Evolutionary conservation across 2,329 filamentous ascomycete genomes (phyloP).

Genomic region (Talaromyces sp.): DNA sequence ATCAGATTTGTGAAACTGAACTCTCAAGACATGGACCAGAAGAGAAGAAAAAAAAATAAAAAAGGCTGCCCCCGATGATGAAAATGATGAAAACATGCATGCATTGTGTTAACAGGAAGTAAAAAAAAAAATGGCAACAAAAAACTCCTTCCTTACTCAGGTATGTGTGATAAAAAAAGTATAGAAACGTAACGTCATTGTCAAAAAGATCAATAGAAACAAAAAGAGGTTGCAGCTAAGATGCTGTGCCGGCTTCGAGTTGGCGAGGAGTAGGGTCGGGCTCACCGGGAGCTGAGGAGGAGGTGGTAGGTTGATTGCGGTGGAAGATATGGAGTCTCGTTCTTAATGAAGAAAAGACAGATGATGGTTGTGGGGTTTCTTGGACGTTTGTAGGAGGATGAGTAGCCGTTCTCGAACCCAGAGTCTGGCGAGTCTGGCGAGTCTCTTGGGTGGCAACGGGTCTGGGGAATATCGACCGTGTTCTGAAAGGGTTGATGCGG

Average conservation of each 20-base stretch:
- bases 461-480: conserved; percentile 32
- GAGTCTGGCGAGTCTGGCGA: neutral
- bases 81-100: neutral
- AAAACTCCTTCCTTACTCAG: neutral
- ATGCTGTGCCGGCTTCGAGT: conserved; percentile 16
- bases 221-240: neutral
- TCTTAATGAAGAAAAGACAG: neutral
- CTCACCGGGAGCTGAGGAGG: neutral
- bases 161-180: neutral
- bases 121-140: neutral
- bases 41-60: neutral
- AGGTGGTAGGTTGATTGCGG: neutral
- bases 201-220: neutral
- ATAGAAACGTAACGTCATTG: neutral
- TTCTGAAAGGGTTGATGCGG: conserved; percentile 25
- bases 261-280: conserved; percentile 15
- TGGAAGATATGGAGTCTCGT: neutral
- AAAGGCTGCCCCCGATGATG: neutral
- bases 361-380: neutral
- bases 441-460: neutral
- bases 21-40: neutral
- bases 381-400: neutral
- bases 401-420: neutral
- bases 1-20: neutral
- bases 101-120: neutral